Evolutionary conservation across 495 filamentous ascomycete species (phyloP).

Genomic region (Lindgomyces ingoldianus): DNA sequence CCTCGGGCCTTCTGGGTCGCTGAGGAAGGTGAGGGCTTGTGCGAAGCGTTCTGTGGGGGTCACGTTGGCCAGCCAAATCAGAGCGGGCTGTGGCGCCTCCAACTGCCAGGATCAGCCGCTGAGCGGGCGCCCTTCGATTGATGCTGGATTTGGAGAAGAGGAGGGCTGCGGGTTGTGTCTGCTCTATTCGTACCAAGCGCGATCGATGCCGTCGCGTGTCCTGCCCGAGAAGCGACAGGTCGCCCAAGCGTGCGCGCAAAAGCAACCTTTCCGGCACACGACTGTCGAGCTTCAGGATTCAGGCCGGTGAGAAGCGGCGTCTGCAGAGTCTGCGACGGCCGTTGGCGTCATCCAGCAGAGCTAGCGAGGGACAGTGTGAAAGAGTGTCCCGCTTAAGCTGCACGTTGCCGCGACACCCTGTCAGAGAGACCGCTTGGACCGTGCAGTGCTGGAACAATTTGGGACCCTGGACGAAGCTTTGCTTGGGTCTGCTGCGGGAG

Average conservation of each 20-base stretch:
- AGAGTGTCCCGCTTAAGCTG: conserved; percentile 2
- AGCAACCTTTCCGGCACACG: conserved; percentile 14
- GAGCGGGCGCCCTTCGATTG: background rate
- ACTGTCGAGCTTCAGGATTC: background rate
- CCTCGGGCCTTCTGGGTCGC: too few species aligned
- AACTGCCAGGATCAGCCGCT: conserved; percentile 12
- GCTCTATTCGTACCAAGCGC: too few species aligned
- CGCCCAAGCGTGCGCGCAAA: background rate
- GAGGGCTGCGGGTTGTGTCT: too few species aligned
- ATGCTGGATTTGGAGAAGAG: background rate
- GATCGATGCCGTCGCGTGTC: too few species aligned
- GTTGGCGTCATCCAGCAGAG: conserved; percentile 24
- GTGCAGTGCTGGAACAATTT: conserved; percentile 22
- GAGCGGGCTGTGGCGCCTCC: conserved; percentile 1
- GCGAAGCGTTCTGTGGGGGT: conserved; percentile 1
- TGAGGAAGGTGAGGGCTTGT: background rate
- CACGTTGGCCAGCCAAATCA: background rate
- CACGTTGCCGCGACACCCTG: conserved; percentile 21
- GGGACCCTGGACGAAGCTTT: conserved; percentile 20
- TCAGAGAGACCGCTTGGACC: conserved; percentile 8
- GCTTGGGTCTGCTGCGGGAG: conserved; percentile 10
- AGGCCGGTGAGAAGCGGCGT: background rate
- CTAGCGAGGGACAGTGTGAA: background rate
- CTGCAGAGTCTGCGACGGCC: background rate
- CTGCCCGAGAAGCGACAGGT: too few species aligned